A percentile compares a stretch with the other conserved stretches of the same genome.
phyloP scores from a whole-genome alignment of 192 early-diverging fungal genomes.

The Podila minutissima region DNA sequence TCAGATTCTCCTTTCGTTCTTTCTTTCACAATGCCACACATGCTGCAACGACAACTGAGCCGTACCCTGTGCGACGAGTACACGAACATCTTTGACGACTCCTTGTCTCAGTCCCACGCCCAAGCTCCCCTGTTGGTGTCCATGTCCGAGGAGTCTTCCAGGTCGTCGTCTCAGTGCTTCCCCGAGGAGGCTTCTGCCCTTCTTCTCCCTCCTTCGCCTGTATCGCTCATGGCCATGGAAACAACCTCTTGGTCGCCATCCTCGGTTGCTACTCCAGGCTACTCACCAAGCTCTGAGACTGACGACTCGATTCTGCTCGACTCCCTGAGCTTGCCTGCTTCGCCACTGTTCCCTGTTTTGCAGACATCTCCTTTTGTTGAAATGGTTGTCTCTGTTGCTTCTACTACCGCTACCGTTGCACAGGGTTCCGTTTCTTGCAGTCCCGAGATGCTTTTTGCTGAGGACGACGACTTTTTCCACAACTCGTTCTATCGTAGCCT shows the following conservation, averaged over 20 bases:
- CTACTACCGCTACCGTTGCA: background rate
- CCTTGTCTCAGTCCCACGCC: background rate
- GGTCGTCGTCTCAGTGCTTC: background rate
- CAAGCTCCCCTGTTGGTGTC: background rate
- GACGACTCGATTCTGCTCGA: conserved; percentile 18
- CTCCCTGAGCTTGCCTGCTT: conserved; percentile 20
- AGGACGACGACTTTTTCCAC: conserved; percentile 16
- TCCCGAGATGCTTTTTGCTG: background rate
- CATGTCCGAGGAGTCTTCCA: background rate
- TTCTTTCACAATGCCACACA: no score
- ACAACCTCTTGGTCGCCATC: conserved; percentile 8
- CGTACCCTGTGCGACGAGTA: conserved; percentile 33
- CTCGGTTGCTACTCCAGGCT: conserved; percentile 3
- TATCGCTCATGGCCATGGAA: background rate
- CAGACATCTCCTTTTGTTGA: no score
- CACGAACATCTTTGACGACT: conserved; percentile 29
- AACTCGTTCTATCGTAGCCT: conserved; percentile 25
- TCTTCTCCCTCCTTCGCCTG: background rate
- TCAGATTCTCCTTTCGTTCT: no score
- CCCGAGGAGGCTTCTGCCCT: background rate
- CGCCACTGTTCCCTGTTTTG: conserved; percentile 21
- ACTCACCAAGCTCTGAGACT: conserved; percentile 23
- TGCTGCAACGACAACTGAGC: conserved; percentile 19
- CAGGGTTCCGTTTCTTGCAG: background rate
- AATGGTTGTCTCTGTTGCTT: background rate